Base-by-base conservation (phyloP, 2,329 filamentous ascomycete genomes). In the Didymosphaeria variabile region DNA sequence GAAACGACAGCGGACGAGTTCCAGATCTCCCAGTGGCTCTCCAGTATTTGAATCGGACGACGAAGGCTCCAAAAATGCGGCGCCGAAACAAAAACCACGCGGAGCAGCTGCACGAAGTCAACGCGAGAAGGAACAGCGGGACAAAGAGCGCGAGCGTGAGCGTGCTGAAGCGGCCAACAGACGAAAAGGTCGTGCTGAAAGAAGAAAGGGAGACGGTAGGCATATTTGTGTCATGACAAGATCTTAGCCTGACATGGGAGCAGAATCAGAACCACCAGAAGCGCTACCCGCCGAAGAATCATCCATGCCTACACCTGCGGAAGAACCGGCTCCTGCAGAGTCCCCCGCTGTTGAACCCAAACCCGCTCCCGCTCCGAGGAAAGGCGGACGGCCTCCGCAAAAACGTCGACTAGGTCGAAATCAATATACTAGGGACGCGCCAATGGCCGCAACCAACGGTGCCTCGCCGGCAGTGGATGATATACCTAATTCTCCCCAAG, bases 1-100 rank as follows among this genome's bases (percentile, higher is more conserved):
- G 52, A 98, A 98, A 81, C 87, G 94, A 67, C 93, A 93, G 76
- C 89, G 94, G 57, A 97, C 94, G 29, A 86, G 72, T 56, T 84
- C 84, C 56, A 79, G 67, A 55, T 78, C 71, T 76, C 82, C 75
- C 73, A 80, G 78, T 70, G 78, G 80, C 32, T 82, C 79, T 51
- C 80, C 80, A 5, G 83, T 84, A 17, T 85, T 90, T 58, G 90
- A 91, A 45, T 93, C 91, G 0, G 92, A 93, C 59, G 92, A 95
- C 59, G 91, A 90, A 45, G 78, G 65, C 61, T 70, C 80, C 80
- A 72, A 76, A 71, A 54, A 82, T 77, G 68, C 83, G 79, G 61
- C 76, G 67, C 61, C 73, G 8, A 77, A 77, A 66, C 72, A 82
- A 65, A 84, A 82, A 61, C 80, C 79, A 8, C 79, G 80, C 31